Evolutionary conservation across 2,329 filamentous ascomycete genomes (phyloP), one percentile per base, ranked within the genome.

Genomic region (Fusarium veterinarium): DNA sequence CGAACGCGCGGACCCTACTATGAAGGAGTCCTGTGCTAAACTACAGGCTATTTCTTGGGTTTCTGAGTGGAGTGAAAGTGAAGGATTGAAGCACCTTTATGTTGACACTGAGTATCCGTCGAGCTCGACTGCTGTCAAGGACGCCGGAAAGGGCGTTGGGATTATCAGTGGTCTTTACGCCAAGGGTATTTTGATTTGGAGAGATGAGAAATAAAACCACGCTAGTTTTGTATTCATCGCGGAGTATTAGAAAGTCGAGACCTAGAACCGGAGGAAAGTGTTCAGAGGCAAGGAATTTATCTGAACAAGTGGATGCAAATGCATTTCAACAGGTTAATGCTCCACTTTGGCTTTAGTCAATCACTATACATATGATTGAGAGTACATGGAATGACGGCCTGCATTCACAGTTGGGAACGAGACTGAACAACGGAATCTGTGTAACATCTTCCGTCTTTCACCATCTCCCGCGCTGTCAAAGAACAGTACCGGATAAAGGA

Each of bases 151-250:
- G 30, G 77, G 77, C 3, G 67, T 82, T 1, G 83, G 83, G 2
- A 80, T 84, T 3, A 72, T 84, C 9, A 65, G 79, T 0, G 82
- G 83, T 2, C 61, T 84, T 14, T 84, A 84, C 30, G 81, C 78
- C 1, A 83, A 79, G 51, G 83, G 83, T 0, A 66, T 81, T 6
- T 25, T 81, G 37, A 72, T 79, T 5, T 81, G 78, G 79, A 73
- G 66, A 28, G 76, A 69, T 4, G 11, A 19, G 1, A 46, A 56
- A 19, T 67, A 42, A 20, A 37, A 28, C 2, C 5, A 8, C 20
- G 4, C 17, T 31, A 17, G 35, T 2, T 20, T 3, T 35, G 13
- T 19, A 33, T 12, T 38, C 4, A 30, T 30, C 13, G 2, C 14
- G 4, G 23, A 25, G 17, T 3, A 16, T 52, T 52, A 12, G 49